phyloP scores from a whole-genome alignment of 2,329 filamentous ascomycete genomes.

The Ophiostoma populinum region DNA sequence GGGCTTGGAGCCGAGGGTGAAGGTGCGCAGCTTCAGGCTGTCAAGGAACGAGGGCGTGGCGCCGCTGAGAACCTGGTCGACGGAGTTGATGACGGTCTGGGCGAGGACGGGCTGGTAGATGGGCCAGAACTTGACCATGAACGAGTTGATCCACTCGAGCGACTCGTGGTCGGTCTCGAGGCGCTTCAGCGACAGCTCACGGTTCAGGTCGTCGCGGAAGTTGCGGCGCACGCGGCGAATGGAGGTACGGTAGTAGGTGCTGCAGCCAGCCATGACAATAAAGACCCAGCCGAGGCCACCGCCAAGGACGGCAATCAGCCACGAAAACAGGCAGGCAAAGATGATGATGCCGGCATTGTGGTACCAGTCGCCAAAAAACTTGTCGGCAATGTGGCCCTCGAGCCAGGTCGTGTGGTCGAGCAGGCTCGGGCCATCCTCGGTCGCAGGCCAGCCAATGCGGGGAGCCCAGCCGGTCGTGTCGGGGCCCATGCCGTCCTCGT shows the following conservation, averaged over 20 bases:
- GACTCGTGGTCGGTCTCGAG: slow-evolving; percentile 85
- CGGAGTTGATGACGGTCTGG: slow-evolving; percentile 78
- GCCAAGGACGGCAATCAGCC: slow-evolving; percentile 76
- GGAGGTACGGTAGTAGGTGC: slow-evolving; percentile 93
- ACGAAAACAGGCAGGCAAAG: slow-evolving; percentile 80
- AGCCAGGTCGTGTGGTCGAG: slow-evolving; percentile 80
- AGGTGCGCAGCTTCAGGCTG: slow-evolving; percentile 82
- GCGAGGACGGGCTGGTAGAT: slow-evolving; percentile 93
- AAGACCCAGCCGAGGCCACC: slow-evolving; percentile 89
- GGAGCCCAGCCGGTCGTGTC: slow-evolving; percentile 70
- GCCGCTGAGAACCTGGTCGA: slow-evolving; percentile 89
- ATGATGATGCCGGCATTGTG: slow-evolving; percentile 90
- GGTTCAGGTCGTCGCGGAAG: slow-evolving; percentile 82
- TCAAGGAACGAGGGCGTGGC: slow-evolving; percentile 86
- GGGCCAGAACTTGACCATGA: slow-evolving; percentile 97
- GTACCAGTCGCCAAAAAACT: slow-evolving; percentile 96
- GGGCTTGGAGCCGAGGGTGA: slow-evolving; percentile 86
- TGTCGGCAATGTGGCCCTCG: slow-evolving; percentile 70
- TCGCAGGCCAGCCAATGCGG: slow-evolving; percentile 53
- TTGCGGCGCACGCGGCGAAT: slow-evolving; percentile 85
- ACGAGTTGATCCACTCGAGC: slow-evolving; percentile 98
- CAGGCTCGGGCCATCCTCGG: slow-evolving; percentile 45
- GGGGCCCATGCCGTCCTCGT: slow-evolving; percentile 32
- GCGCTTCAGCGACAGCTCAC: slow-evolving; percentile 65
- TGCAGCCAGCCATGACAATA: slow-evolving; percentile 79